phyloP scores from a whole-genome alignment of 2,329 filamentous ascomycete genomes.

The Penicillium sp. region DNA sequence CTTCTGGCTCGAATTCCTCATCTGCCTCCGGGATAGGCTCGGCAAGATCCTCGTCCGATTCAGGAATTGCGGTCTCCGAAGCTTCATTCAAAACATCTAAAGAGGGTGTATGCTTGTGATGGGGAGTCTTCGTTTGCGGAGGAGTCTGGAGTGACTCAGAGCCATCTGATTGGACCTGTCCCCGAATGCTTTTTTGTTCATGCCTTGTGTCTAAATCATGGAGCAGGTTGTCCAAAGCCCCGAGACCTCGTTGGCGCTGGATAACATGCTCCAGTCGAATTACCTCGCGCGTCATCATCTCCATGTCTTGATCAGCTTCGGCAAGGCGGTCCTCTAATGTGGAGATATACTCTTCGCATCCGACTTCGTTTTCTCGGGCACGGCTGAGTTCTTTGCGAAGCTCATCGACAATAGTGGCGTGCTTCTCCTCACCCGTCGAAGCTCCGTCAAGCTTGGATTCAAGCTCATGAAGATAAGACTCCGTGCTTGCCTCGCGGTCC shows the following conservation, averaged over 20 bases:
- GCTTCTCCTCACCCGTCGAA: conserved; percentile 87
- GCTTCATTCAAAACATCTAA: conserved; percentile 42
- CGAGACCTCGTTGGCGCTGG: conserved; percentile 88
- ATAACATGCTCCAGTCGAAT: conserved; percentile 91
- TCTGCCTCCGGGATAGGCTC: conserved; percentile 30
- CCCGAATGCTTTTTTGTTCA: conserved; percentile 48
- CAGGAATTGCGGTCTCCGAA: conserved; percentile 41
- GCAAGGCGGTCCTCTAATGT: conserved; percentile 92
- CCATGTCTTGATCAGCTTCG: conserved; percentile 90
- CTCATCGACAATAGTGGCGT: conserved; percentile 74
- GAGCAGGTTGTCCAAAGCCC: conserved; percentile 86
- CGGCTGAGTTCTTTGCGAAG: conserved; percentile 86
- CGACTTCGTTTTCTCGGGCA: conserved; percentile 80
- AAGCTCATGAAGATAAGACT: conserved; percentile 86
- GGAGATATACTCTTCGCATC: conserved; percentile 93
- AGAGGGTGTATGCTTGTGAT: conserved; percentile 32
- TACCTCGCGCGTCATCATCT: conserved; percentile 95
- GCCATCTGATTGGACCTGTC: conserved; percentile 16
- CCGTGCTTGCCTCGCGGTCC: conserved; percentile 85
- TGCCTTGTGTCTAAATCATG: conserved; percentile 77
- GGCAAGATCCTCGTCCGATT: conserved; percentile 38
- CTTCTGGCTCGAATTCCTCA: conserved; percentile 17
- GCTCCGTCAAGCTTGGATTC: conserved; percentile 87
- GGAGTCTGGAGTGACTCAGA: conserved; percentile 10
- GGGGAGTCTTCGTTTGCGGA: conserved; percentile 16